Evolutionary conservation across 1,284 basidiomycete genomes (phyloP), one percentile per base, ranked within the genome.

Genomic region (Afroboletus lepidellus): DNA sequence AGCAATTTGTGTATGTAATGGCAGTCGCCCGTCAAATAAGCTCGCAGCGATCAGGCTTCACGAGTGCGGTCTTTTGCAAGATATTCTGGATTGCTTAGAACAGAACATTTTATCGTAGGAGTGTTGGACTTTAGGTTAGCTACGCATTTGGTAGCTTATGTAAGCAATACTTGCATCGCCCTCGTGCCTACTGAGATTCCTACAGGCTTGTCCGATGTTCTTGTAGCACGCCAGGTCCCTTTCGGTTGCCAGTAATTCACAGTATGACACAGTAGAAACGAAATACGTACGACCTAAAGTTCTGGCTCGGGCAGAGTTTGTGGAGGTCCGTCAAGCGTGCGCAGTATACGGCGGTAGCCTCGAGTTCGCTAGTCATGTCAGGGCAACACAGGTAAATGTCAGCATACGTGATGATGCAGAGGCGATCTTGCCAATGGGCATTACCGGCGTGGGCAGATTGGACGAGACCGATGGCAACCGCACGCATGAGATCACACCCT

Each of bases 341-440:
- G 56, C 89, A 92, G 55, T 92, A 89, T 3, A 92, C 86, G 16
- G 90, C 90, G 15, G 90, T 90, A 2, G 90, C 90, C 69, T 92
- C 90, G 16, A 89, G 87, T 62, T 92, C 90, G 24, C 81, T 84
- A 53, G n/a, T 15, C 23, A 39, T 8, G 43, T 58, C 41, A 60
- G 45, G 13, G 24, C 36, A 18, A 30, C 46, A 13, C 30, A 18
- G 42, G 43, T 24, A n/a, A 48, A 44, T 38, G 41, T 47, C 34
- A 7, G 25, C 76, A 36, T 61, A 83, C 71, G 87, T 91, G 64
- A 92, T 92, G 54, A 92, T 90, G 41, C 79, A 78, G 32, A 92
- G 72, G 15, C 90, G 81, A 59, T 91, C 88, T 50, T 83, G 75
- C 90, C 90, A 92, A 51, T 77, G 74, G 18, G 71, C 68, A 58